Percentiles rank a stretch among this genome's conserved stretches.
These are phyloP conservation scores for Furcasterigmium furcatum DNA, from an alignment of 2,329 filamentous ascomycete genomes.

Conservation along the genomic window DNA sequence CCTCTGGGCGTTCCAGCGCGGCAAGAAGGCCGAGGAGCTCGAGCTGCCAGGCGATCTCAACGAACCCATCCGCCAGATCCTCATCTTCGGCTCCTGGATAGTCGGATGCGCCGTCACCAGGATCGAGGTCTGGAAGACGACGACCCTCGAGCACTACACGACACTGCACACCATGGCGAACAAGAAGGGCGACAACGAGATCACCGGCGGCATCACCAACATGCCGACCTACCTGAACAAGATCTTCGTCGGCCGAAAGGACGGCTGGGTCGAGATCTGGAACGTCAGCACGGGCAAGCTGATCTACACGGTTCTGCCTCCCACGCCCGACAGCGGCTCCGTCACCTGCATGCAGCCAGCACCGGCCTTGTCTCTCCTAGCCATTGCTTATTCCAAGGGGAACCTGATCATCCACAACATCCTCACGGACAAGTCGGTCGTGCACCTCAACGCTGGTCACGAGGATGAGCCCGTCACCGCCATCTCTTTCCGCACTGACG, in stretches of 20 bases:
- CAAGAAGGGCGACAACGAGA: slow-evolving; percentile 57
- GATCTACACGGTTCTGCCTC: slow-evolving; percentile 83
- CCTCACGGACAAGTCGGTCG: slow-evolving; percentile 68
- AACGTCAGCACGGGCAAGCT: slow-evolving; percentile 91
- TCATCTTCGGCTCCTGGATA: slow-evolving; percentile 90
- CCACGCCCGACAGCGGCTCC: slow-evolving; percentile 66
- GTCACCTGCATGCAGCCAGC: slow-evolving; percentile 87
- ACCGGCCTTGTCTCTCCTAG: slow-evolving; percentile 79
- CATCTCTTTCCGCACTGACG: slow-evolving; percentile 89
- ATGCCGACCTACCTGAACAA: slow-evolving; percentile 98
- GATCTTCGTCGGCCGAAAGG: slow-evolving; percentile 80
- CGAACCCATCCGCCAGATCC: slow-evolving; percentile 72
- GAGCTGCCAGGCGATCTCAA: slow-evolving; percentile 61
- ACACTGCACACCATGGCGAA: slow-evolving; percentile 64
- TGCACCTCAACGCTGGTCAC: slow-evolving; percentile 65
- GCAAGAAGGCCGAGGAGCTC: slow-evolving; percentile 77
- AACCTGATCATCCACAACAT: slow-evolving; percentile 79
- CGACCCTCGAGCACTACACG: slow-evolving; percentile 85
- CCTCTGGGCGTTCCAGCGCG: slow-evolving; percentile 89
- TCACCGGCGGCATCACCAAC: slow-evolving; percentile 76
- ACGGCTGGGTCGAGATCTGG: slow-evolving; percentile 95
- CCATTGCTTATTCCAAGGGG: slow-evolving; percentile 82
- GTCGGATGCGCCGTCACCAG: slow-evolving; percentile 72
- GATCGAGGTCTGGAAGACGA: slow-evolving; percentile 86
- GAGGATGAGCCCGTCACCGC: slow-evolving; percentile 68